Conservation (phyloP, 2,329 filamentous ascomycete species). For the Penicillium nordicum region DNA sequence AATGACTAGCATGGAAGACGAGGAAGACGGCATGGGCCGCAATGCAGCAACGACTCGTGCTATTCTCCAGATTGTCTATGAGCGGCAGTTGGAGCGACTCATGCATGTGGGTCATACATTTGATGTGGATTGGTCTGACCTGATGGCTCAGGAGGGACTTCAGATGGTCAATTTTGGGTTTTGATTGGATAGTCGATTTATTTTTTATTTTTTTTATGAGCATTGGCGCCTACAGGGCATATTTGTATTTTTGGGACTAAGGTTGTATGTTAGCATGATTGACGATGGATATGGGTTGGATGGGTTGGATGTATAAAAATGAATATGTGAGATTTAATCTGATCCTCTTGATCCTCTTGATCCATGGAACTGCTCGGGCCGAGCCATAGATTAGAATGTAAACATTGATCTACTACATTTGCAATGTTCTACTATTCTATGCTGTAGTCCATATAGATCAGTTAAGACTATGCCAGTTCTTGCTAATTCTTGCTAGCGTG, state of each 20-base stretch:
- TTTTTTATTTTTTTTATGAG: constrained; percentile 8
- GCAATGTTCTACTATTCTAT: too few species aligned
- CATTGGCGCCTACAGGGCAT: constrained; percentile 3
- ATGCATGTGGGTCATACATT: constrained; percentile 40
- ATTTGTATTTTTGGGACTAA: background rate
- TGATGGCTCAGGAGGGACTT: constrained; percentile 46
- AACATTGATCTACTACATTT: background rate
- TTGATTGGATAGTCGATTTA: constrained; percentile 20
- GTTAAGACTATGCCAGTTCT: too few species aligned
- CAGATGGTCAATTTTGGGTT: constrained; percentile 53
- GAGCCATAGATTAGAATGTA: background rate
- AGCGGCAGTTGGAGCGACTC: constrained; percentile 46
- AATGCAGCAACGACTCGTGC: constrained; percentile 47
- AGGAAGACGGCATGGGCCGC: constrained; percentile 44
- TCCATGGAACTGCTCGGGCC: constrained; percentile 2
- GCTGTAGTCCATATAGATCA: too few species aligned
- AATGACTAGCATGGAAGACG: constrained; percentile 47
- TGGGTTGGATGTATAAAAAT: constrained; percentile 20
- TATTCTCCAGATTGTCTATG: constrained; percentile 48
- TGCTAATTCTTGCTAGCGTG: too few species aligned
- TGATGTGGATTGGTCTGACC: constrained; percentile 51
- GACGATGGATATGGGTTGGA: constrained; percentile 9
- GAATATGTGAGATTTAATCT: constrained; percentile 4
- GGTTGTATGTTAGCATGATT: constrained; percentile 17
- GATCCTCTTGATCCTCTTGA: background rate